Base-by-base conservation (phyloP, 2,329 filamentous ascomycete genomes). In the Mycosphaerella arachidis region DNA sequence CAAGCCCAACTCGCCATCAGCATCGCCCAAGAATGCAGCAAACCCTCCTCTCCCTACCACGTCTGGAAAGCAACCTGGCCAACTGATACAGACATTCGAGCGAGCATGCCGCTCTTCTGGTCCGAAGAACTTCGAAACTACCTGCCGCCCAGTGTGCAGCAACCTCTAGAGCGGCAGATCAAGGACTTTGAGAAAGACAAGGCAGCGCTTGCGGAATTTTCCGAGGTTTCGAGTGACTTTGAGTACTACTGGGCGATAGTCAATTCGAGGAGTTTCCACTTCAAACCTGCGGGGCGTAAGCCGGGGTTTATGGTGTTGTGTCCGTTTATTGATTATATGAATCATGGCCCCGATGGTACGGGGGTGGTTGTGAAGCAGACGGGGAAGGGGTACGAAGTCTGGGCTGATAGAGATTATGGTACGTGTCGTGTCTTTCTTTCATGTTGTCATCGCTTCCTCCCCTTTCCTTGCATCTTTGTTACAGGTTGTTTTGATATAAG, bases 251-350 rank as follows among this genome's bases (percentile, higher is more conserved):
- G 84, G 84, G 74, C 85, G 24, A 80, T 86, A 58, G 79, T 85
- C 16, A 85, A 85, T 65, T 85, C 83, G 0, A 76, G 84, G 64
- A 82, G 81, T 29, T 86, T 87, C 67, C 84, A 82, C 68, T 86
- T 82, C 76, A 75, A 82, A 46, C 77, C 73, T 52, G 74, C 74
- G 8, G 78, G 68, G 48, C 71, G 67, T 72, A 82, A 65, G 13
- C 73, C 77, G 27, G 87, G 90, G 66, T 84, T 84, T 68, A 84
- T 90, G 78, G 84, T 84, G 9, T 80, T 91, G 65, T 87, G 86
- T 72, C 89, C 89, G 0, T 86, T 90, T 37, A 85, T 87, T 1
- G 89, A 92, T 71, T 84, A 89, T 57, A 87, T 91, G 78, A 92
- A 84, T 63, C 82, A 84, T 63, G 73, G 68, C 45, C 68, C 72